Conservation (phyloP, 345 rosid species). For the Gossypium rotundifolium region DNA sequence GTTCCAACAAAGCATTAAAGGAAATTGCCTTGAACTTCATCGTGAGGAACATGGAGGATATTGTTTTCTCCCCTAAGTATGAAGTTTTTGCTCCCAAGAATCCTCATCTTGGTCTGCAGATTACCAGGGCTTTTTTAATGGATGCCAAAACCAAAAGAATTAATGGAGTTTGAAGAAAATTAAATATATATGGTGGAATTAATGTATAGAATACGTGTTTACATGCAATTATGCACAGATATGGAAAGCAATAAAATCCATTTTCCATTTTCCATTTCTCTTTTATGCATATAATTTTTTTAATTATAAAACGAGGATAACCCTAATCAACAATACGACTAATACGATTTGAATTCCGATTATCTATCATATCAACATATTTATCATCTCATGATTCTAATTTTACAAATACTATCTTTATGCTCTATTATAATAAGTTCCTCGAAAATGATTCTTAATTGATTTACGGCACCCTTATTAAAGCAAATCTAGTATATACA, state of each 20-base stretch:
- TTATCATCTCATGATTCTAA: no score
- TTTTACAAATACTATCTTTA: no score
- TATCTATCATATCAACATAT: no score
- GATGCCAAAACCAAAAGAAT: conserved; percentile 33
- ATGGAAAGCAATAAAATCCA: neutral
- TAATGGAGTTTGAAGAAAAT: neutral
- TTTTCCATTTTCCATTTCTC: neutral
- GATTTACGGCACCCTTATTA: no score
- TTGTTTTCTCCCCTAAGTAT: conserved; percentile 53
- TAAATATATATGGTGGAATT: neutral
- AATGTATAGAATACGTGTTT: neutral
- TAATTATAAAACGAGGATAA: rapidly evolving
- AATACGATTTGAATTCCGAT: no score
- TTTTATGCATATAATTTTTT: neutral
- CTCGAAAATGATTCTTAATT: rapidly evolving
- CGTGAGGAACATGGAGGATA: conserved; percentile 58
- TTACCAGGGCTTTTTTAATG: conserved; percentile 42
- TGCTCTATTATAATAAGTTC: no score
- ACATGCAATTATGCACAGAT: neutral
- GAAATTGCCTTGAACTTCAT: conserved; percentile 54
- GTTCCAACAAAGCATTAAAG: conserved; percentile 48
- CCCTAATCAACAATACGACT: rapidly evolving
- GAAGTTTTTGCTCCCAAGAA: conserved; percentile 52
- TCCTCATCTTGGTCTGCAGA: conserved; percentile 40
- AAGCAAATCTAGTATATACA: no score